Evolutionary conservation across 2,329 filamentous ascomycete genomes (phyloP).

Genomic region (Chalaropsis thielavioides): DNA sequence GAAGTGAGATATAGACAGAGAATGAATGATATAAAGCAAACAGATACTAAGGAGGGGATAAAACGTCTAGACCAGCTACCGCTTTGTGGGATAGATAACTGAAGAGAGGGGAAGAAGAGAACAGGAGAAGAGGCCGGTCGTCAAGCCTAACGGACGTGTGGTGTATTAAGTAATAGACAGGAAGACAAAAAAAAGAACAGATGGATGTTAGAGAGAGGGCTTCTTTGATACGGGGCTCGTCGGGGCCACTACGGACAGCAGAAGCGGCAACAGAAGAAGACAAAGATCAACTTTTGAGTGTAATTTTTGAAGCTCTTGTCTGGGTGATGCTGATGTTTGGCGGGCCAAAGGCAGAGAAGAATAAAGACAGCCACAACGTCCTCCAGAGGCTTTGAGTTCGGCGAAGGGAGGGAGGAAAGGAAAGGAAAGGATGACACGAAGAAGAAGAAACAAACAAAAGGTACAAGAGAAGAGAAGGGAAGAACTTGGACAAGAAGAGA

Average conservation of each 20-base stretch:
- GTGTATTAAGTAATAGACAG: not conserved
- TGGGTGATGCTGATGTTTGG: not conserved
- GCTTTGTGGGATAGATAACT: slow-evolving; percentile 9
- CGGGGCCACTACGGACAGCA: too few relatives aligned
- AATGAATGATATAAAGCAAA: slow-evolving; percentile 2
- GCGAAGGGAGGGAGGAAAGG: not conserved
- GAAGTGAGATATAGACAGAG: not conserved
- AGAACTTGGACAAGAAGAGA: not conserved
- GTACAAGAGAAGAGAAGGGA: slow-evolving; percentile 3
- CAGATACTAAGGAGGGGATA: not conserved
- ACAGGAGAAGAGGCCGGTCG: not conserved
- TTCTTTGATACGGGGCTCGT: not conserved
- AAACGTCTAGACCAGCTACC: slow-evolving; percentile 9
- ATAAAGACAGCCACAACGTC: not conserved
- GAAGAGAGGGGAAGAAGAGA: slow-evolving; percentile 1
- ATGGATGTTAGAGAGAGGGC: not conserved
- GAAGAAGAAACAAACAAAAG: slow-evolving; percentile 10
- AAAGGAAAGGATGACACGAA: slow-evolving; percentile 12
- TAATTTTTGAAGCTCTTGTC: too few relatives aligned
- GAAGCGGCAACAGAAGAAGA: not conserved
- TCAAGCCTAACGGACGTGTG: not conserved
- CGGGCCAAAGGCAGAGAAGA: not conserved
- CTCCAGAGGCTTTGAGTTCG: not conserved
- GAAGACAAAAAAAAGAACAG: not conserved
- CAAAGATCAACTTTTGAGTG: not conserved